phyloP scores from a whole-genome alignment of 371 early-diverging fungal species.

The Polyrhizophydium stewartii region DNA sequence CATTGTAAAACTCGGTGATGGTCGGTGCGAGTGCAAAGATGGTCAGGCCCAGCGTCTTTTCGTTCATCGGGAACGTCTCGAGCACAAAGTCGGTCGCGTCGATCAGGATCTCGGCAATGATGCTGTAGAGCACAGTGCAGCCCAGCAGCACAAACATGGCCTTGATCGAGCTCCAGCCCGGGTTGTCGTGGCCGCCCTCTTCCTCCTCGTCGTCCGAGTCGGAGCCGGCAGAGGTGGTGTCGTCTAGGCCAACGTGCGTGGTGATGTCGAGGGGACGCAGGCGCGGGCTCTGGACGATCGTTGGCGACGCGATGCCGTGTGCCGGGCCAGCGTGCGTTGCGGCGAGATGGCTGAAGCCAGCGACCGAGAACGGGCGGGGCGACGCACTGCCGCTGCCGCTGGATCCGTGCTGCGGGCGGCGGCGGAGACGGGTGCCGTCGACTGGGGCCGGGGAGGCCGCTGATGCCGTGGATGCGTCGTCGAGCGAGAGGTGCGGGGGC shows the following conservation, averaged over 20 bases:
- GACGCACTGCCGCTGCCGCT: too few relatives aligned
- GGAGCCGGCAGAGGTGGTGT: background rate
- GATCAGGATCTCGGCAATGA: conserved; percentile 72
- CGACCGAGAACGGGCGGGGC: too few relatives aligned
- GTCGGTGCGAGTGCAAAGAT: conserved; percentile 95
- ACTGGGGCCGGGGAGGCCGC: too few relatives aligned
- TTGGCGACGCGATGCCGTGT: too few relatives aligned
- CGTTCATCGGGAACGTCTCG: conserved; percentile 54
- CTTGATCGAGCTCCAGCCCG: conserved; percentile 86
- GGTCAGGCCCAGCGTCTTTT: conserved; percentile 88
- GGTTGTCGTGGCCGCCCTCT: conserved; percentile 79
- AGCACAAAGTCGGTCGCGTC: conserved; percentile 37
- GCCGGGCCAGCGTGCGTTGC: too few relatives aligned
- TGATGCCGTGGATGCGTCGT: too few relatives aligned
- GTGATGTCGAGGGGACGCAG: too few relatives aligned
- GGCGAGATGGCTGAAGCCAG: too few relatives aligned
- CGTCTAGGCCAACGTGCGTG: background rate
- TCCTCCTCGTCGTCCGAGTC: conserved; percentile 11
- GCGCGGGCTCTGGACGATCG: too few relatives aligned
- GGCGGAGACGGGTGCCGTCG: too few relatives aligned
- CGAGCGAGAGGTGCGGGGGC: background rate
- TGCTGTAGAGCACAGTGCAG: conserved; percentile 80
- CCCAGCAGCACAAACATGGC: conserved; percentile 71
- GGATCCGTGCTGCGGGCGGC: too few relatives aligned
- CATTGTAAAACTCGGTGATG: conserved; percentile 95